Conservation (phyloP, 108 stramenopile species). For the Nitzschia inconspicua region DNA sequence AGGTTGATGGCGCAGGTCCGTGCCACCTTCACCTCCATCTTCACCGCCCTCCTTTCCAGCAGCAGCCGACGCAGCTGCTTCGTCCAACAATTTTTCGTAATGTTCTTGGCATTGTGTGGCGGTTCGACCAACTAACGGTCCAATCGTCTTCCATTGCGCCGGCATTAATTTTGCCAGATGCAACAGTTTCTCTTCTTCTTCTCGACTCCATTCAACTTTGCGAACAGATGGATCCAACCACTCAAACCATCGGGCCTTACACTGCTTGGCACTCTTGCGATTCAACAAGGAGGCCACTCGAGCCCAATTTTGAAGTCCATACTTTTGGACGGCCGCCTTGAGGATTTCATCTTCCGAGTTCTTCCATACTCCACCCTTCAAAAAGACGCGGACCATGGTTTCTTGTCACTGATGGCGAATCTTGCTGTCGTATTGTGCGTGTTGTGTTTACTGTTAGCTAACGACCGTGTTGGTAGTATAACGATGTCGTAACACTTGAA, state of each 20-base stretch:
- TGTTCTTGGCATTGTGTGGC: conserved; percentile 98
- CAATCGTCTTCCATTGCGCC: conserved; percentile 95
- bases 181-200: conserved; percentile 98
- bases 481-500: no score
- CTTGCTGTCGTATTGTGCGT: no score
- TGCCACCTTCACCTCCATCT: conserved; percentile 25
- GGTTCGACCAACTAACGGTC: conserved; percentile 96
- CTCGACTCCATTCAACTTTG: conserved; percentile 98
- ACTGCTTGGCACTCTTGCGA: conserved; percentile 97
- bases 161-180: conserved; percentile 99
- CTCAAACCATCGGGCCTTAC: conserved; percentile 98
- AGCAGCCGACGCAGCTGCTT: conserved; percentile 74
- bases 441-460: no score
- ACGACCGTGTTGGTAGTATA: no score
- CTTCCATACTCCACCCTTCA: conserved; percentile 99
- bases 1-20: conserved; percentile 31
- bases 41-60: conserved; percentile 35
- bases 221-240: conserved; percentile 98
- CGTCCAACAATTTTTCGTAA: conserved; percentile 95
- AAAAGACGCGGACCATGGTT: conserved; percentile 92
- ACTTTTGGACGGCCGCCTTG: conserved; percentile 99
- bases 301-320: conserved; percentile 99
- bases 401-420: no score
- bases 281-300: conserved; percentile 98
- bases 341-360: conserved; percentile 99